Evolutionary conservation across 2,329 filamentous ascomycete genomes (phyloP), one percentile per base, ranked within the genome.

Genomic region (Gyromitra esculenta): DNA sequence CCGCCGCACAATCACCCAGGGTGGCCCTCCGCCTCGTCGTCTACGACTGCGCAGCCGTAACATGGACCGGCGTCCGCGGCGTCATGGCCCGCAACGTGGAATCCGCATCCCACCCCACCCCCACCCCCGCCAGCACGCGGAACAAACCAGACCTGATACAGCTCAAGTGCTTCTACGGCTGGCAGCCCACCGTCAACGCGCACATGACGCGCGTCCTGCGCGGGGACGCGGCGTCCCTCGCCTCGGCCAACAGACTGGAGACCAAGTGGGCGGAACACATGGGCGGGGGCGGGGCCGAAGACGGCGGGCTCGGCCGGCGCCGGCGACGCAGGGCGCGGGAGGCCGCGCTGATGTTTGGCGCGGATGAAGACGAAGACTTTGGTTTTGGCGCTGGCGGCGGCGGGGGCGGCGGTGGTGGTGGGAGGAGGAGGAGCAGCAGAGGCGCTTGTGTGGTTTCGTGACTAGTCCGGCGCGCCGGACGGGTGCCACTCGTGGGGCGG

Each of bases 231-330:
- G 86, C 87, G 0, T 87, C 92, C 0, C 88, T 77, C 25, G 74
- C 65, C 9, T 74, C 73, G 15, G 96, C 96, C 0, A 87, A 87
- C 48, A 87, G 92, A n/a, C 86, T 98, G 21, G 94, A 97, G 85
- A 88, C 90, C 79, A 96, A 95, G 83, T 98, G 95, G 95, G 91
- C 91, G 0, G 92, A 96, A 70, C 97, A 93, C 83, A 97, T 97
- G 94, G 92, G 96, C 84, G 90, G 92, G 94, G 92, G 96, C 84
- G 90, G 92, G 15, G 92, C 89, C 65, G 93, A 97, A 83, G 95
- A 97, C 82, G 86, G 85, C 1, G 93, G 91, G 1, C 87, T 87
- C 0, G 90, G 91, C 5, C 86, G 88, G 1, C 86, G 94, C 68
- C 86, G 94, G 75, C 87, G 94, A 78, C 87, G 94, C 15, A 85